phyloP scores from a whole-genome alignment of 2,329 filamentous ascomycete species.

The Penicillium vulpinum region DNA sequence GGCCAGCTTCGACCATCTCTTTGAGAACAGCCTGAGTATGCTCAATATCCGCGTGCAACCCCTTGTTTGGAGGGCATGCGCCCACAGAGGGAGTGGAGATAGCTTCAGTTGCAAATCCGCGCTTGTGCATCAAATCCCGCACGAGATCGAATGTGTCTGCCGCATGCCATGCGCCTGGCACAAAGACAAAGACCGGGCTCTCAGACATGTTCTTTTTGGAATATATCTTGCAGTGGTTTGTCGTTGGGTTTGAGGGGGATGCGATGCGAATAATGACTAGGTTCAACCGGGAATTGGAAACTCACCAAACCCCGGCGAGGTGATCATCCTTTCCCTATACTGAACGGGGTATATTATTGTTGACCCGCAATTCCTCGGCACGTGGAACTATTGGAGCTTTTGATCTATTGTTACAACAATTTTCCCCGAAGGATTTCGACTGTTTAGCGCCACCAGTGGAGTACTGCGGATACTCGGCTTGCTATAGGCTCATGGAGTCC shows the following conservation, averaged over 20 bases:
- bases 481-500: neutral
- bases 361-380: neutral
- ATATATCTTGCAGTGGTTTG: neutral
- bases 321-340: neutral
- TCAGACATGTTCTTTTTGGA: neutral
- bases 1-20: constrained; percentile 24
- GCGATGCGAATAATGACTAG: no score
- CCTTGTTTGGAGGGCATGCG: constrained; percentile 28
- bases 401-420: neutral
- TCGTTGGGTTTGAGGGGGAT: neutral
- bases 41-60: constrained; percentile 35
- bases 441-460: neutral
- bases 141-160: constrained; percentile 34
- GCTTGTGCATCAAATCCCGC: constrained; percentile 27
- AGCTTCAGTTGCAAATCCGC: constrained; percentile 33
- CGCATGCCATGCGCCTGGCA: constrained; percentile 44
- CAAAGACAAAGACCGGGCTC: constrained; percentile 35
- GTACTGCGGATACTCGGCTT: neutral
- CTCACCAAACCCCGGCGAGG: neutral
- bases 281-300: neutral
- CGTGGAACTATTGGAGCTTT: neutral
- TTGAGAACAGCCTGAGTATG: constrained; percentile 30
- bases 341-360: neutral
- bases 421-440: neutral
- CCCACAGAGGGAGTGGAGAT: constrained; percentile 27